Percentiles rank a stretch among this genome's conserved stretches.
These are phyloP conservation scores for Vitis riparia DNA, from an alignment of 164 flowering plant species.

Conservation along the genomic window DNA sequence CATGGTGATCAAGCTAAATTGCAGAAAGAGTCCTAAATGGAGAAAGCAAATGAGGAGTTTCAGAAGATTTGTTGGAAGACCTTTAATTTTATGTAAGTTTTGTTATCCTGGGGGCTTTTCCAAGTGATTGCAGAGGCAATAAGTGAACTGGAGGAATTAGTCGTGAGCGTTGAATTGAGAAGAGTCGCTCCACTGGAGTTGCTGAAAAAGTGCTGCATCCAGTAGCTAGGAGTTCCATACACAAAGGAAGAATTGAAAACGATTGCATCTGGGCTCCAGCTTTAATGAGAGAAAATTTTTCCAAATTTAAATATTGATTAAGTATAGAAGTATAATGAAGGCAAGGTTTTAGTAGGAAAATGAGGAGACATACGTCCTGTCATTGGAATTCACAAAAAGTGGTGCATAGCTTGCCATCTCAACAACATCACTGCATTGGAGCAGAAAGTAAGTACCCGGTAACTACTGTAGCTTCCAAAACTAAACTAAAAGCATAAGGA, in stretches of 20 bases:
- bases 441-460: conserved; percentile 6
- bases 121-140: conserved; percentile 75
- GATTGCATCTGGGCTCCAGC: conserved; percentile 94
- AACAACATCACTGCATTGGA: conserved; percentile 75
- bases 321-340: background rate
- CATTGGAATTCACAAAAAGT: conserved; percentile 76
- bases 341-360: background rate
- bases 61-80: conserved; percentile 24
- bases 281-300: conserved; percentile 23
- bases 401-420: conserved; percentile 97
- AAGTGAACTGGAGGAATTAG: conserved; percentile 46
- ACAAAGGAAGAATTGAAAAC: conserved; percentile 68
- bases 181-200: conserved; percentile 89
- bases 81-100: conserved; percentile 62
- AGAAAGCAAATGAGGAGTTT: background rate
- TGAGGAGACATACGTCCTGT: conserved; percentile 58
- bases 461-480: background rate
- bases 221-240: conserved; percentile 94
- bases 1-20: no score
- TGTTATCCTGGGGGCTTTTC: conserved; percentile 34
- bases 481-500: background rate
- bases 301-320: background rate
- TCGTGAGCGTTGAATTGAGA: conserved; percentile 43
- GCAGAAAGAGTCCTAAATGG: no score
- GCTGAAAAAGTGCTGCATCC: conserved; percentile 73